Evolutionary conservation across 2,329 filamentous ascomycete species (phyloP), one percentile per base, ranked within the genome.

Genomic region (Neonectria ditissima): DNA sequence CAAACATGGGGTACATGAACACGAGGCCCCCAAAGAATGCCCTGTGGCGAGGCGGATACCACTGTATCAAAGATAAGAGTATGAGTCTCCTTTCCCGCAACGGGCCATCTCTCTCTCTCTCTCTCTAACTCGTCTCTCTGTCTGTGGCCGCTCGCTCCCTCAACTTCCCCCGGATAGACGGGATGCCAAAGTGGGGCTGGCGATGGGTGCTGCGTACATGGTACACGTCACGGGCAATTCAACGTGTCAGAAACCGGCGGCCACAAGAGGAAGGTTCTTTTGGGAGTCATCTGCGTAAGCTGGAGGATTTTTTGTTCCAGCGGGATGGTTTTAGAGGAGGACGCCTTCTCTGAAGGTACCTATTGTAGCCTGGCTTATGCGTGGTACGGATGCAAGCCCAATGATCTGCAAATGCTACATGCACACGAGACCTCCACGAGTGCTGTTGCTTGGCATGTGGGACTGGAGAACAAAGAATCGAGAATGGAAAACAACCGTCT

Each of bases 1-100:
- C 48, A 41, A 41, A 50, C 55, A 45, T 57, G 55, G 55, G 55
- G 55, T 57, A 52, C 55, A 51, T 37, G 39, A 26, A 58, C 55
- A 26, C 47, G 39, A 51, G 34, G 37, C 50, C 55, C 32, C 47
- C 45, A 16, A 13, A 43, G 39, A n/a, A 22, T 18, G 14, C 43
- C 14, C 47, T 18, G 16, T 34, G 53, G 11, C n/a, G 43, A 43
- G 39, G 41, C 53, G 37, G 50, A 41, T 20, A 10, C n/a, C 37
- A 41, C n/a, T 41, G 18, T 18, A 18, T 41, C 20, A 11, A 41
- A 41, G 37, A 41, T 41, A 41, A 41, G 37, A 41, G 37, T 39
- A 7, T 11, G 30, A n/a, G 24, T 18, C 37, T 41, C n/a, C n/a
- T 41, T 41, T 41, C 37, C 37, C 37, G 37, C 37, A 41, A 41